These are phyloP conservation scores for Cystobasidium tubakii DNA, from an alignment of 768 basidiomycete genomes.

Conservation along the genomic window DNA sequence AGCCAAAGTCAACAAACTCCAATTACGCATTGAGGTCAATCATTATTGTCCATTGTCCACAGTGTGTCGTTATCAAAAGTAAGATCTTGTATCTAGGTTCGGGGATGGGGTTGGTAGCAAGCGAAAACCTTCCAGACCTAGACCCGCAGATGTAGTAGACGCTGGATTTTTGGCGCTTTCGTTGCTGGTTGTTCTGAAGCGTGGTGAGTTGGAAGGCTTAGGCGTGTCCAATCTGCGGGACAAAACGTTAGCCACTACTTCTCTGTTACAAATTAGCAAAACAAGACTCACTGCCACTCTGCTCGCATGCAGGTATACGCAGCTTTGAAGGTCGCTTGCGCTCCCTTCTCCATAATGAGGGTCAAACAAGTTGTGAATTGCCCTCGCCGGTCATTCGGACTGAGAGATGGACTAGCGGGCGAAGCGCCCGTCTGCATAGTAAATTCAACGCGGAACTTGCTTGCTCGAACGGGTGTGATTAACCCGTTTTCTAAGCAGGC, in stretches of 20 bases:
- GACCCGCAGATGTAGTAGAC: not conserved
- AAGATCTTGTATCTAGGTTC: not conserved
- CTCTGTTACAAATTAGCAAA: not conserved
- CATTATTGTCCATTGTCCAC: not conserved
- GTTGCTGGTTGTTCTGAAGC: slow-evolving; percentile 14
- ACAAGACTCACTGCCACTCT: slow-evolving; percentile 58
- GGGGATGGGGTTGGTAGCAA: slow-evolving; percentile 22
- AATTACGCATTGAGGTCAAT: not conserved
- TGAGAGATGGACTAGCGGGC: slow-evolving; percentile 16
- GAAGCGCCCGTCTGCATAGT: slow-evolving; percentile 46
- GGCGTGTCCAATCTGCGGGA: slow-evolving; percentile 20
- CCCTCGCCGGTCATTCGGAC: slow-evolving; percentile 36
- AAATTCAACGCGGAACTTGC: slow-evolving; percentile 78
- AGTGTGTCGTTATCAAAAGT: not conserved
- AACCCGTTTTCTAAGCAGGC: slow-evolving; percentile 52
- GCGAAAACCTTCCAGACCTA: slow-evolving; percentile 23
- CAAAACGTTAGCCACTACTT: not conserved
- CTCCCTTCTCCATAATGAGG: slow-evolving; percentile 78
- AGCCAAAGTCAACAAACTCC: not conserved
- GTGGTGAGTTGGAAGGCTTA: slow-evolving; percentile 18
- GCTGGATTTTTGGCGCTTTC: not conserved
- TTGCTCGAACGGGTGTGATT: slow-evolving; percentile 60
- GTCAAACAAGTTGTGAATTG: slow-evolving; percentile 60
- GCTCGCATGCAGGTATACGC: slow-evolving; percentile 62
- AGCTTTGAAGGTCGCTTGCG: slow-evolving; percentile 70